Evolutionary conservation across 1,139 yeast genomes (phyloP), one percentile per base, ranked within the genome.

Genomic region (Scheffersomyces quercinus): DNA sequence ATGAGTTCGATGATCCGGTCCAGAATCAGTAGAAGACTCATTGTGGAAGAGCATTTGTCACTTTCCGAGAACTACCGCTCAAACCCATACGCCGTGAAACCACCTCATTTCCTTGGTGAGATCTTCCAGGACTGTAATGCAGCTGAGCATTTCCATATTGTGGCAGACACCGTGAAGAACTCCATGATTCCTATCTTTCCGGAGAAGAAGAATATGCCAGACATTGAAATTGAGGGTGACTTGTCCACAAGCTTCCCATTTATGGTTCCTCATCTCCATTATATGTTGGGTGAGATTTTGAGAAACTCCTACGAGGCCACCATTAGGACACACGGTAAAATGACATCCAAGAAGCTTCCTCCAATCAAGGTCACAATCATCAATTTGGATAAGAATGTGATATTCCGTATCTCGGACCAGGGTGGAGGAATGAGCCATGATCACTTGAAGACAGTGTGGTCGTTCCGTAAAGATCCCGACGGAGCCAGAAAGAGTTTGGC

Each of bases 21-120:
- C 4, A 78, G 99, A 57, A 88, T 91, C 38, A 86, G 96, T 55
- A 74, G 99, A 64, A 73, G 98, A 54, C 85, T 91, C 39, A 86
- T 91, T 51, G 90, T 89, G 33, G 96, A 91, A 64, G 96, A 91
- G 60, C 98, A 91, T 64, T 68, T 88, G 40, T 81, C 95, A 7
- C 73, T 91, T 41, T 81, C 95, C 0, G 79, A 82, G 36, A 81
- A 85, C 47, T 86, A 81, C 61, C 65, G 65, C 39, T 55, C 58
- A 2, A 59, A 58, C 40, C 80, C 80, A 0, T 66, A 74, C 48
- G 56, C 77, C 55, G 64, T 70, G 36, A 78, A 73, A 53, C 83
- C 86, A 1, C 81, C 83, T 0, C 83, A 83, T 56, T 88, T 83
- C 51, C 81, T 91, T 50, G 97, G 98, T 30, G 96, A 88, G 54